Conservation (phyloP, 208 protist species). For the Borovskyia barvae region DNA sequence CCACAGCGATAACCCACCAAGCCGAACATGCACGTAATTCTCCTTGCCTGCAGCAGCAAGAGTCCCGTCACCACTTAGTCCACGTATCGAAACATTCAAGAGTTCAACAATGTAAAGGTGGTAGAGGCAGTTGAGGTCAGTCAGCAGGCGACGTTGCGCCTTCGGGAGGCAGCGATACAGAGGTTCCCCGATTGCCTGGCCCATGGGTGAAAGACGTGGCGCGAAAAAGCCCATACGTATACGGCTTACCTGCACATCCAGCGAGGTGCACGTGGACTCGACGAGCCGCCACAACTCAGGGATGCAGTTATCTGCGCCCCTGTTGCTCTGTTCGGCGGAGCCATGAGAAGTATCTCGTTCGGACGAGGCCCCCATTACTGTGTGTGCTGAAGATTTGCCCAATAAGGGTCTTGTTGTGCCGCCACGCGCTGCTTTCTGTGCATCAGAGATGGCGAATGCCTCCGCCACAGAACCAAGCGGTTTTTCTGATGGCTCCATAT, state of each 20-base stretch:
- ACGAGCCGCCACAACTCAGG: conserved; percentile 15
- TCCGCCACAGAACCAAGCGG: conserved; percentile 13
- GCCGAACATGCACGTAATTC: conserved; percentile 5
- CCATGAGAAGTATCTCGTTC: too few species aligned
- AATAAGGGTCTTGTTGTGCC: too few species aligned
- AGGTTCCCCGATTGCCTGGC: conserved; percentile 49
- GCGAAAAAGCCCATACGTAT: conserved; percentile 36
- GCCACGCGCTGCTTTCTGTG: too few species aligned
- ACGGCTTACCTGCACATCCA: conserved; percentile 25
- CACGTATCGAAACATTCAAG: conserved; percentile 11
- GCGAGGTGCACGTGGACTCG: conserved; percentile 21
- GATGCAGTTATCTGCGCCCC: neutral
- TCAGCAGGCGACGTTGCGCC: conserved; percentile 16
- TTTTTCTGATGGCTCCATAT: too few species aligned
- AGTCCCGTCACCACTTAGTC: conserved; percentile 10
- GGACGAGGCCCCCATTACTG: too few species aligned
- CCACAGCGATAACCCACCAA: conserved; percentile 16
- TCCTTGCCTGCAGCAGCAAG: conserved; percentile 5
- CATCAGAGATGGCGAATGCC: conserved; percentile 19
- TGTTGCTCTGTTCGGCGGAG: neutral
- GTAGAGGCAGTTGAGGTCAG: conserved; percentile 28
- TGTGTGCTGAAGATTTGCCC: too few species aligned
- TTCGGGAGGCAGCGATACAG: conserved; percentile 49
- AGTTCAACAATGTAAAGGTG: conserved; percentile 32
- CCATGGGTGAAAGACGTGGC: conserved; percentile 58